phyloP scores from a whole-genome alignment of 257 asterid species.

The Plantago major region DNA sequence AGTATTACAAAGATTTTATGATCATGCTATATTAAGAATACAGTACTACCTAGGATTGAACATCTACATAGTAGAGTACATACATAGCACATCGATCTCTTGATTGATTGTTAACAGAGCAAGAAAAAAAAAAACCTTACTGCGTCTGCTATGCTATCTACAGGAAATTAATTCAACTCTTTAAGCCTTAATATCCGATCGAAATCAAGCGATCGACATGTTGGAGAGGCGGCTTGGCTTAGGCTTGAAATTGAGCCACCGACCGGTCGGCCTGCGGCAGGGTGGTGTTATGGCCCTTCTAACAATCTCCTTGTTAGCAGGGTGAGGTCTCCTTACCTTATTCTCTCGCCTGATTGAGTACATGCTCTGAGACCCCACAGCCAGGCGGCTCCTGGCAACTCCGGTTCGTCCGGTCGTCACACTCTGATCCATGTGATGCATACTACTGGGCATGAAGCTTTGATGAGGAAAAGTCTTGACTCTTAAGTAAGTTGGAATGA shows the following conservation, averaged over 20 bases:
- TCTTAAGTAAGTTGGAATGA: too few species aligned
- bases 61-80: too few species aligned
- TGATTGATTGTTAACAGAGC: neutral
- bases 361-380: too few species aligned
- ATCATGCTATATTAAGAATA: too few species aligned
- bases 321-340: conserved; percentile 1
- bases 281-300: conserved; percentile 10
- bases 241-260: conserved; percentile 13
- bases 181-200: neutral
- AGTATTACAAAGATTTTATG: too few species aligned
- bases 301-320: conserved; percentile 9
- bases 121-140: neutral
- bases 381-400: neutral
- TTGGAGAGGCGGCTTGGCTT: conserved; percentile 11
- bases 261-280: conserved; percentile 1
- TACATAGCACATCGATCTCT: too few species aligned
- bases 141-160: neutral
- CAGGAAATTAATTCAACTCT: neutral
- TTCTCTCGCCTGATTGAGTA: neutral
- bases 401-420: neutral
- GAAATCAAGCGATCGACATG: conserved; percentile 1
- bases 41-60: too few species aligned
- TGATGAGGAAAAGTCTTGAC: too few species aligned
- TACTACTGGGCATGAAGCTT: neutral
- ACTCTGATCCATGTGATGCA: neutral